phyloP scores from a whole-genome alignment of 106 monocot genomes.

The Hemerocallis citrina region DNA sequence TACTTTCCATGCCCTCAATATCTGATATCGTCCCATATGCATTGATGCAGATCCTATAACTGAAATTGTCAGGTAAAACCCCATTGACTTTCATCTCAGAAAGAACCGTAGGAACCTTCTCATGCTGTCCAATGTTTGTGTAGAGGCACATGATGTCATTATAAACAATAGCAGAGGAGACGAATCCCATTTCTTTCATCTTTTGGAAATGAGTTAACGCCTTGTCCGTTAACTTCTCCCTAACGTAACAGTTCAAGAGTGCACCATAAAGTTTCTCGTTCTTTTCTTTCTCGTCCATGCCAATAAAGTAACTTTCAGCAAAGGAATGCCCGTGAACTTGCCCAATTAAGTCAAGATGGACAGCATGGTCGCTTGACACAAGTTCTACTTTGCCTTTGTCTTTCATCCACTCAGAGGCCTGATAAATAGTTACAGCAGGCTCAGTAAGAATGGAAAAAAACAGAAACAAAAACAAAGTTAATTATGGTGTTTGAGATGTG shows the following conservation, averaged over 20 bases:
- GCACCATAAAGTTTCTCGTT: slow-evolving; percentile 69
- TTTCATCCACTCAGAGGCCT: slow-evolving; percentile 82
- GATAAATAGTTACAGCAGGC: not conserved
- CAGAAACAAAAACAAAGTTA: not conserved
- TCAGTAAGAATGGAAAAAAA: not conserved
- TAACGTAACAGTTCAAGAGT: slow-evolving; percentile 69
- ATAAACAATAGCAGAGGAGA: slow-evolving; percentile 45
- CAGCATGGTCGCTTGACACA: slow-evolving; percentile 56
- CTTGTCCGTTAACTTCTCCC: slow-evolving; percentile 41
- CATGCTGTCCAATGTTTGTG: slow-evolving; percentile 46
- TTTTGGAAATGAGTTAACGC: slow-evolving; percentile 54
- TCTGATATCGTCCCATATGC: slow-evolving; percentile 53
- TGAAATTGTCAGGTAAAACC: slow-evolving; percentile 65
- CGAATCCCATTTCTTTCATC: slow-evolving; percentile 65
- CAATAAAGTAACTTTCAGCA: slow-evolving; percentile 67
- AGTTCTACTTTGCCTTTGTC: slow-evolving; percentile 27
- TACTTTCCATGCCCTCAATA: slow-evolving; percentile 50
- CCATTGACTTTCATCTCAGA: slow-evolving; percentile 56
- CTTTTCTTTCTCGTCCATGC: slow-evolving; percentile 35
- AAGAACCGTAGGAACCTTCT: slow-evolving; percentile 53
- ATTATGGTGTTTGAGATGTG: too few species aligned
- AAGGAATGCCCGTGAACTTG: slow-evolving; percentile 30
- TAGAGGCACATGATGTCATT: slow-evolving; percentile 80
- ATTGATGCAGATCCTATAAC: slow-evolving; percentile 79
- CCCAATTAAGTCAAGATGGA: slow-evolving; percentile 70